Evolutionary conservation across 805 yeast genomes (phyloP).

Genomic region (Metschnikowia dekortorum): DNA sequence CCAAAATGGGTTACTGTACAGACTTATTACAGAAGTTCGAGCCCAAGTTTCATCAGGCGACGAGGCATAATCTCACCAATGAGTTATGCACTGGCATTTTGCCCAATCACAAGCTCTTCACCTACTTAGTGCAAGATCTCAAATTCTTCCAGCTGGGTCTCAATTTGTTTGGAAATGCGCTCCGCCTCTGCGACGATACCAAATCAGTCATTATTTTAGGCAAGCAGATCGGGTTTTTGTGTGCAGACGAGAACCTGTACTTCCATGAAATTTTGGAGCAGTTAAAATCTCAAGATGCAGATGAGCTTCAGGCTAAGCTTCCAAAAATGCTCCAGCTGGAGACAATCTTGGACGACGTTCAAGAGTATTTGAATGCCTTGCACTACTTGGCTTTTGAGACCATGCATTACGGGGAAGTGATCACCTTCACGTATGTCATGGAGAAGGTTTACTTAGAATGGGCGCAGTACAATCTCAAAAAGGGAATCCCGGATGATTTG

Average conservation of each 20-base stretch:
- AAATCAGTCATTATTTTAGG: constrained; percentile 38
- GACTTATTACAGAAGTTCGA: constrained; percentile 20
- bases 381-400: constrained; percentile 23
- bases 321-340: constrained; percentile 17
- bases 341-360: constrained; percentile 30
- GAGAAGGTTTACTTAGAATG: constrained; percentile 50
- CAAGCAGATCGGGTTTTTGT: constrained; percentile 49
- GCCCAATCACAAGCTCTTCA: constrained; percentile 36
- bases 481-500: constrained; percentile 17
- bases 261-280: constrained; percentile 28
- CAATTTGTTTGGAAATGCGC: constrained; percentile 40
- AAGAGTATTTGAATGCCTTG: constrained; percentile 33
- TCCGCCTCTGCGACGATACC: constrained; percentile 40
- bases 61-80: constrained; percentile 37
- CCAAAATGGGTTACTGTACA: constrained; percentile 17
- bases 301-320: constrained; percentile 18
- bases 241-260: constrained; percentile 46
- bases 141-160: constrained; percentile 43
- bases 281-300: constrained; percentile 16
- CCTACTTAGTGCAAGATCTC: constrained; percentile 47
- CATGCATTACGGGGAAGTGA: constrained; percentile 35
- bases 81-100: constrained; percentile 46
- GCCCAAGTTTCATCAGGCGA: constrained; percentile 24
- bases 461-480: constrained; percentile 37
- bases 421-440: constrained; percentile 44